Conservation (phyloP, 768 basidiomycete genomes). For the Serendipita indica region DNA sequence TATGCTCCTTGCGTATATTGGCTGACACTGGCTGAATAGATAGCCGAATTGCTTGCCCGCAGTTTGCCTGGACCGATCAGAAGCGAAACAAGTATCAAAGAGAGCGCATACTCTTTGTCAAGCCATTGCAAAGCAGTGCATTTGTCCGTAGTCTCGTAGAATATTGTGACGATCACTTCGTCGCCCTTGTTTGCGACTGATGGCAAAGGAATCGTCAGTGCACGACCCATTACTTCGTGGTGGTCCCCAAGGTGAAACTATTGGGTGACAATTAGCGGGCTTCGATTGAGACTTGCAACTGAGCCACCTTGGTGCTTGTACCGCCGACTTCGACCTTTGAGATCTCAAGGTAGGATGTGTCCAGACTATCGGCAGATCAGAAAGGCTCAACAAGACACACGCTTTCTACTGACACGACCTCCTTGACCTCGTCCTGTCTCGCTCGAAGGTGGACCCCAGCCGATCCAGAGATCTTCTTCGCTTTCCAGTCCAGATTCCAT, state of each 20-base stretch:
- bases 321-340: conserved; percentile 39
- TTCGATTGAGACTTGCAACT: background rate
- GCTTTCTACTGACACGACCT: conserved; percentile 42
- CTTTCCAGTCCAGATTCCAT: conserved; percentile 64
- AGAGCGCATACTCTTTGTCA: conserved; percentile 43
- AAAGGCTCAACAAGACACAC: background rate
- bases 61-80: conserved; percentile 46
- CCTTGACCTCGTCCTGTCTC: conserved; percentile 34
- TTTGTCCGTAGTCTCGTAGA: conserved; percentile 57
- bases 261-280: background rate
- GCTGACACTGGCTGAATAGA: conserved; percentile 86
- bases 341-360: conserved; percentile 58
- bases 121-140: conserved; percentile 82
- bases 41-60: conserved; percentile 75
- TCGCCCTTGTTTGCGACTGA: conserved; percentile 29
- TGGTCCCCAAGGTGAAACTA: conserved; percentile 42
- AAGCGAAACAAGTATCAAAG: conserved; percentile 10
- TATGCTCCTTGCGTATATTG: conserved; percentile 72
- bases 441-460: conserved; percentile 48
- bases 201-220: conserved; percentile 46
- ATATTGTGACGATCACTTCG: conserved; percentile 33
- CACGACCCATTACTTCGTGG: conserved; percentile 63
- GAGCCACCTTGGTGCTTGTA: conserved; percentile 29
- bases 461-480: conserved; percentile 45
- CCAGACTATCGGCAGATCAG: conserved; percentile 35